Conservation (phyloP, 768 basidiomycete species). For the Tulasnella sp. region DNA sequence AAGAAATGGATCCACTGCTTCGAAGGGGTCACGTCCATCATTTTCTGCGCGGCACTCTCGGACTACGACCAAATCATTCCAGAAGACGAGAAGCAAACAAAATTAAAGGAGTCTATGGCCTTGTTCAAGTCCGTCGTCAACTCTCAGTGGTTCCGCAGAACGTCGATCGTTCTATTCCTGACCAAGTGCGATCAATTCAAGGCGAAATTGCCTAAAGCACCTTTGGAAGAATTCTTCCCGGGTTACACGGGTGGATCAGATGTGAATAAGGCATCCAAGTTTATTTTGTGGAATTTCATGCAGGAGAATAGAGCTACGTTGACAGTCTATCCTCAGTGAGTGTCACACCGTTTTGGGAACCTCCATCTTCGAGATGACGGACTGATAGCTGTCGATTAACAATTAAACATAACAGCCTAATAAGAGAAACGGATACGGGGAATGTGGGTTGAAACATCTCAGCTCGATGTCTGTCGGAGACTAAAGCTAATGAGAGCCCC, state of each 20-base stretch:
- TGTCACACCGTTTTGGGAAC: constrained; percentile 28
- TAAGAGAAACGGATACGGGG: constrained; percentile 78
- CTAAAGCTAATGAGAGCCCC: too few species aligned
- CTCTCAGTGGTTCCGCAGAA: constrained; percentile 36
- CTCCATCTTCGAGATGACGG: neutral
- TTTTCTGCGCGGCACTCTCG: constrained; percentile 37
- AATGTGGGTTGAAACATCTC: constrained; percentile 38
- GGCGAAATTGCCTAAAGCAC: constrained; percentile 34
- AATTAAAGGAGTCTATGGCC: constrained; percentile 35
- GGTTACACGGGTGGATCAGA: constrained; percentile 38
- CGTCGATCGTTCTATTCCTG: constrained; percentile 32
- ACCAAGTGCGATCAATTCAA: constrained; percentile 36
- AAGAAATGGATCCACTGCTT: constrained; percentile 36
- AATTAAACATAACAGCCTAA: constrained; percentile 38
- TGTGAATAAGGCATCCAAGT: constrained; percentile 80
- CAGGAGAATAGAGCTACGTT: constrained; percentile 79
- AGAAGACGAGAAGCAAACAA: constrained; percentile 35
- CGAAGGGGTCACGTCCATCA: constrained; percentile 37
- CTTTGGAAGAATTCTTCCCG: constrained; percentile 34
- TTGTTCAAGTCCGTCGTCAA: constrained; percentile 36
- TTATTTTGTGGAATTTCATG: constrained; percentile 91
- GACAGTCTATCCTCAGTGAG: constrained; percentile 85
- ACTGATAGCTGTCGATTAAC: constrained; percentile 3
- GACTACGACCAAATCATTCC: constrained; percentile 39
- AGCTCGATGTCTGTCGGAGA: too few species aligned